phyloP scores from a whole-genome alignment of 331 rosid genomes.

The Acacia concinna region DNA sequence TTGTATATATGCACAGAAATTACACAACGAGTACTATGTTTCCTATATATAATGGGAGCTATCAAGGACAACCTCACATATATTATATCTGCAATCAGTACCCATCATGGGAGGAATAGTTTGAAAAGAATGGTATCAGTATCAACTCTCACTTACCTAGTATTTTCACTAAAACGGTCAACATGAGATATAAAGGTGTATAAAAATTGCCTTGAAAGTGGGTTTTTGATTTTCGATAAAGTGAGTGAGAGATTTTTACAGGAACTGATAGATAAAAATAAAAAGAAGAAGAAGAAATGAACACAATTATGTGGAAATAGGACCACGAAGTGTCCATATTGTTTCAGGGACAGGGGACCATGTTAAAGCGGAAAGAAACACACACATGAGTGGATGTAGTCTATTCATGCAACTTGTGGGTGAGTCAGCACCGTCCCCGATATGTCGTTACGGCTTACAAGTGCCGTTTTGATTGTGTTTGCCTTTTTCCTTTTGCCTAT shows the following conservation, averaged over 20 bases:
- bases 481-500: neutral
- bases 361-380: constrained; percentile 11
- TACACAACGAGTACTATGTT: neutral
- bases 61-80: neutral
- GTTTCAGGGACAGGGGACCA: constrained; percentile 26
- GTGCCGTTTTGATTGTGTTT: neutral
- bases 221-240: neutral
- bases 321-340: constrained; percentile 7
- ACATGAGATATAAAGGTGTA: neutral
- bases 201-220: constrained; percentile 9
- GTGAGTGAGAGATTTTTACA: neutral
- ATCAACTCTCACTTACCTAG: neutral
- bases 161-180: neutral
- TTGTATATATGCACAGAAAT: neutral
- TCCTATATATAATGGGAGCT: neutral
- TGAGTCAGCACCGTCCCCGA: constrained; percentile 22
- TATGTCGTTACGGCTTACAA: constrained; percentile 13
- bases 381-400: constrained; percentile 22
- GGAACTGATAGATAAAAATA: neutral
- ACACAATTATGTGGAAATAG: neutral
- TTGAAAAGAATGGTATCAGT: neutral
- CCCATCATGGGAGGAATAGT: neutral
- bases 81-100: neutral
- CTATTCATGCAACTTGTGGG: constrained; percentile 15
- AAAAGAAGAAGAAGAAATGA: neutral